Evolutionary conservation across 164 flowering plant species (phyloP).

Genomic region (Warburgia ugandensis): DNA sequence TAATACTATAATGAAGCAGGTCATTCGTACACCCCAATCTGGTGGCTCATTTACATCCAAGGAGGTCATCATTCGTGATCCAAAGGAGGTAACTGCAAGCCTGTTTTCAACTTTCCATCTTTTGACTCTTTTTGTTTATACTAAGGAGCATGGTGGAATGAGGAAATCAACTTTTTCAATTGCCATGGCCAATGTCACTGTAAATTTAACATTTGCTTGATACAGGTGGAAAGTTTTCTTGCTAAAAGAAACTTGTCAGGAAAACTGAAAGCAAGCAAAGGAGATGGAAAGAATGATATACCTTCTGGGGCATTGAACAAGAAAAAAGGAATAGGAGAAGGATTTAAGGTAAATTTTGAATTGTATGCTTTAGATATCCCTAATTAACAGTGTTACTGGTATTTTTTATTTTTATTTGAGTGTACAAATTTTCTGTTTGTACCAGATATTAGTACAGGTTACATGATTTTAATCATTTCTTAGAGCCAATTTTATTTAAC

Average conservation of each 20-base stretch:
- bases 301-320: slow-evolving; percentile 32
- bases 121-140: not conserved
- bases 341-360: slow-evolving; percentile 35
- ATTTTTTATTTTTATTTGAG: not conserved
- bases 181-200: not conserved
- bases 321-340: slow-evolving; percentile 61
- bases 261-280: slow-evolving; percentile 36
- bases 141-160: not conserved
- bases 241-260: slow-evolving; percentile 32
- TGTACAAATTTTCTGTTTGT: not conserved
- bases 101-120: not conserved
- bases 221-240: slow-evolving; percentile 45
- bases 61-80: slow-evolving; percentile 24
- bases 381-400: not conserved
- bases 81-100: slow-evolving; percentile 32
- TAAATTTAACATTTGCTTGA: slow-evolving; percentile 8
- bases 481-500: too few species aligned
- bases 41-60: slow-evolving; percentile 37
- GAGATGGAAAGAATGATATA: slow-evolving; percentile 32
- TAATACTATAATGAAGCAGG: slow-evolving; percentile 24
- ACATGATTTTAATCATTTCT: too few species aligned
- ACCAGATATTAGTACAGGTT: too few species aligned
- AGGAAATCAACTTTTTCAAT: not conserved
- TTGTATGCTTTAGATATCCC: not conserved
- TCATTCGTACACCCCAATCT: slow-evolving; percentile 20